Percentiles rank a stretch among this genome's conserved stretches.
These are phyloP conservation scores for Cynanchum wilfordii DNA, from an alignment of 257 asterid genomes.

Conservation along the genomic window DNA sequence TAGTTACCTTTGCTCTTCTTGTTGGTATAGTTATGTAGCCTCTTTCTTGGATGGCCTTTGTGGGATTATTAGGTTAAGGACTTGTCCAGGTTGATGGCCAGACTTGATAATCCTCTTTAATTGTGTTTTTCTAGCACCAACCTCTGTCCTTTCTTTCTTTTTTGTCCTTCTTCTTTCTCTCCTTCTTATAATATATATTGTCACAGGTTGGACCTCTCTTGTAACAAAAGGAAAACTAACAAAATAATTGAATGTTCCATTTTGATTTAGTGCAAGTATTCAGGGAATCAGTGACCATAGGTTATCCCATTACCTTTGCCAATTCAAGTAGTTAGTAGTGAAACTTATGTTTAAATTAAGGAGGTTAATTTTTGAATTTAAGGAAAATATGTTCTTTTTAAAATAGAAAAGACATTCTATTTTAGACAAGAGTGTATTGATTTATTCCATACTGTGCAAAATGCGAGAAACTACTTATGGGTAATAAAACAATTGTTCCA, in stretches of 20 bases:
- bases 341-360: not conserved
- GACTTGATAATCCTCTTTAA: not conserved
- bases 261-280: not conserved
- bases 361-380: not conserved
- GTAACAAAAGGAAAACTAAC: not conserved
- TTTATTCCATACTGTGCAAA: not conserved
- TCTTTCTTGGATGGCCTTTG: not conserved
- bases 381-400: not conserved
- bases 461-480: not conserved
- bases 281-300: not conserved
- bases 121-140: not conserved
- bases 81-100: not conserved
- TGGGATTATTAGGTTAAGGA: not conserved
- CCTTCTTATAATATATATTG: not conserved
- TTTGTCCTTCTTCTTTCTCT: too few relatives aligned
- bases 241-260: not conserved
- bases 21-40: not conserved
- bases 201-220: not conserved
- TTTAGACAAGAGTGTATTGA: not conserved
- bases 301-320: not conserved
- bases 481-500: not conserved
- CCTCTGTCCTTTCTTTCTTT: not conserved
- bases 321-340: not conserved
- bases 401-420: not conserved
- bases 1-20: not conserved